These are phyloP conservation scores for Rhodomyrtus psidioides DNA, from an alignment of 441 rosid genomes.

Conservation along the genomic window DNA sequence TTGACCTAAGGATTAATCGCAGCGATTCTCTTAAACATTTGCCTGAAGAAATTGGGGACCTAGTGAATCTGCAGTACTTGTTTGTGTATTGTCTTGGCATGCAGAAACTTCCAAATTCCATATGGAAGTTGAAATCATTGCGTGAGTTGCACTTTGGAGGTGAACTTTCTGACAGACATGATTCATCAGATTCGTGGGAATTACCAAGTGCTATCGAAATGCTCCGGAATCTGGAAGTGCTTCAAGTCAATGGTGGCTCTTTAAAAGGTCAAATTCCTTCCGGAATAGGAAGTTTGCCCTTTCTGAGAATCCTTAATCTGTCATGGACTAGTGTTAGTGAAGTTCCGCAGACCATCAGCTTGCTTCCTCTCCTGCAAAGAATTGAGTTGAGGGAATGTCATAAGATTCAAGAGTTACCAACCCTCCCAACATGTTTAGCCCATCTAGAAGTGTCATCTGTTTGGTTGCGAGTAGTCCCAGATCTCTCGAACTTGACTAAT, in stretches of 20 bases:
- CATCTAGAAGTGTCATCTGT: not conserved
- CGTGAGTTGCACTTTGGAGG: not conserved
- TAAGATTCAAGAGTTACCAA: not conserved
- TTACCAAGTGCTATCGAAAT: not conserved
- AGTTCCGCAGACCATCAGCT: too few relatives aligned
- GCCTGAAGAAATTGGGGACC: not conserved
- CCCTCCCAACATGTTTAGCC: not conserved
- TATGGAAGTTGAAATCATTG: not conserved
- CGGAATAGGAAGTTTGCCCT: too few relatives aligned
- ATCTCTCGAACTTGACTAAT: not conserved
- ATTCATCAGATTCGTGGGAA: not conserved
- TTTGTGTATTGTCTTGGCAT: fast-evolving
- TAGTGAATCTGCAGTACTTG: not conserved
- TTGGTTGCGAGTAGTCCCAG: not conserved
- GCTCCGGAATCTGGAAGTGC: not conserved
- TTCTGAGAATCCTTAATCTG: too few relatives aligned
- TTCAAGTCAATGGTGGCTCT: fast-evolving
- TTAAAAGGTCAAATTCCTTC: not conserved
- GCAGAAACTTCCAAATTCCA: not conserved
- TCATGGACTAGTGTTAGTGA: too few relatives aligned
- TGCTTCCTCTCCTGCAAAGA: too few relatives aligned
- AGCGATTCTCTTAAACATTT: not conserved
- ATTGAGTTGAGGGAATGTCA: not conserved
- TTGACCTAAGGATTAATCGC: fast-evolving
- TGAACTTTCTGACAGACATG: fast-evolving